Percentiles rank a stretch among this genome's conserved stretches.
Evolutionary conservation across 2,329 filamentous ascomycete genomes (phyloP).

Genomic region (Aspergillus candidus): DNA sequence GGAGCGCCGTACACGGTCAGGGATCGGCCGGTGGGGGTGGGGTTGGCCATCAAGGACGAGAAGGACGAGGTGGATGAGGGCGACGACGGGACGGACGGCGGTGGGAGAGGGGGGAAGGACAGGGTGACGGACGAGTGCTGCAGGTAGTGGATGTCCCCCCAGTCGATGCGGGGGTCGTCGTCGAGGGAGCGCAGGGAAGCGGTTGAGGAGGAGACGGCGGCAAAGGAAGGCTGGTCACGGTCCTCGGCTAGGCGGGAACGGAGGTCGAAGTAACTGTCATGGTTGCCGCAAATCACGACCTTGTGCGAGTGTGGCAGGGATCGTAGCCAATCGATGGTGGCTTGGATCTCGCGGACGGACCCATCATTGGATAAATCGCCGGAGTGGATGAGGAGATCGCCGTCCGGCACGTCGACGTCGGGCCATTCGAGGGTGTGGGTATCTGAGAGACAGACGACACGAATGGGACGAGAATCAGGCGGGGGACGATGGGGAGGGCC

Average conservation of each 20-base stretch:
- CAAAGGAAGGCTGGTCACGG: slow-evolving; percentile 30
- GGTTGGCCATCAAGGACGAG: slow-evolving; percentile 47
- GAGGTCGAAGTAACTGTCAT: slow-evolving; percentile 78
- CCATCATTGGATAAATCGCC: slow-evolving; percentile 77
- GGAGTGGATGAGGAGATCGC: slow-evolving; percentile 83
- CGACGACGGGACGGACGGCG: slow-evolving; percentile 2
- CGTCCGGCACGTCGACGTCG: slow-evolving; percentile 50
- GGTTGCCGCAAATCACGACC: slow-evolving; percentile 78
- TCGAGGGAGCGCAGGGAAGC: slow-evolving; percentile 35
- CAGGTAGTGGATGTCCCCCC: slow-evolving; percentile 67
- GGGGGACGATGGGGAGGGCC: slow-evolving; percentile 58
- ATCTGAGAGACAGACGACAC: slow-evolving; percentile 83
- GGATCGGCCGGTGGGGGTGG: slow-evolving; percentile 44
- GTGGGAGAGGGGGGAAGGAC: slow-evolving; percentile 47
- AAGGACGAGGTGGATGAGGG: slow-evolving; percentile 37
- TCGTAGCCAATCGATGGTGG: slow-evolving; percentile 76
- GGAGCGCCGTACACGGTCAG: slow-evolving; percentile 75
- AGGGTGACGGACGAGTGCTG: slow-evolving; percentile 62
- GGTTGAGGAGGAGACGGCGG: slow-evolving; percentile 28
- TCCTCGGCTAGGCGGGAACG: slow-evolving; percentile 55
- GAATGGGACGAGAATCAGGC: slow-evolving; percentile 51
- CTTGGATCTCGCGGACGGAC: slow-evolving; percentile 66
- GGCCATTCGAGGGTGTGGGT: slow-evolving; percentile 62
- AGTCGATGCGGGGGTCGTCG: slow-evolving; percentile 51
- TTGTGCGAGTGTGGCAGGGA: slow-evolving; percentile 71